Base-by-base conservation (phyloP, 257 asterid genomes). In the Fraxinus americana region DNA sequence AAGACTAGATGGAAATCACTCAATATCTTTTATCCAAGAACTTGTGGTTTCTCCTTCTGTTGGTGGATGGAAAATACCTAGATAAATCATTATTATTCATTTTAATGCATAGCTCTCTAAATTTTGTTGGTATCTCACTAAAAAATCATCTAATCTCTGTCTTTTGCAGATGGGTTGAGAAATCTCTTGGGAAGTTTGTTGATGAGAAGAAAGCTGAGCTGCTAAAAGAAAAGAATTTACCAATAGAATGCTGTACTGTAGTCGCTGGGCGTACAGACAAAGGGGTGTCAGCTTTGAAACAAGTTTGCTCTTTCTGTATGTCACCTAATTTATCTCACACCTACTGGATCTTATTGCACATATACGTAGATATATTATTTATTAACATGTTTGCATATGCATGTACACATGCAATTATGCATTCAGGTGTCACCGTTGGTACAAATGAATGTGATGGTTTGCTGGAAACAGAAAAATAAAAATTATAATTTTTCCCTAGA, bases 211-310 rank as follows among this genome's bases (percentile, higher is more conserved):
- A 95, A 89, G 91, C 85, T 38, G 84, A 88, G 70, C 72, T 79
- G 65, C 90, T 95, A 77, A 90, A 88, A 80, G 98, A 91, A 83
- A 95, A 89, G 87, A 86, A 88, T 43, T 84, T 92, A 73, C 98
- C 98, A 69, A 16, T 91, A 69, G 98, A 95, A 83, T 94, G 85
- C n/a, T 86, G 90, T 81, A 83, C 86, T 85, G 13, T 81, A 41
- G 99, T 95, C 66, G 98, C 98, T 54, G 98, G 98, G 71, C 96
- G 99, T 77, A 95, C 99, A 67, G 99, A 95, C 86, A 95, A 95
- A 86, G 99, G 99, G 79, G 99, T 95, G 88, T 83, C 98, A 35
- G 99, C 99, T 41, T 90, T 88, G 81, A 88, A 83, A 77, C 98
- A 93, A 95, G 97, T 93, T 87, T 90, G 97, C 85, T 93, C 99